Base-by-base conservation (phyloP, 2,329 filamentous ascomycete species). In the Fusarium guadeloupense region DNA sequence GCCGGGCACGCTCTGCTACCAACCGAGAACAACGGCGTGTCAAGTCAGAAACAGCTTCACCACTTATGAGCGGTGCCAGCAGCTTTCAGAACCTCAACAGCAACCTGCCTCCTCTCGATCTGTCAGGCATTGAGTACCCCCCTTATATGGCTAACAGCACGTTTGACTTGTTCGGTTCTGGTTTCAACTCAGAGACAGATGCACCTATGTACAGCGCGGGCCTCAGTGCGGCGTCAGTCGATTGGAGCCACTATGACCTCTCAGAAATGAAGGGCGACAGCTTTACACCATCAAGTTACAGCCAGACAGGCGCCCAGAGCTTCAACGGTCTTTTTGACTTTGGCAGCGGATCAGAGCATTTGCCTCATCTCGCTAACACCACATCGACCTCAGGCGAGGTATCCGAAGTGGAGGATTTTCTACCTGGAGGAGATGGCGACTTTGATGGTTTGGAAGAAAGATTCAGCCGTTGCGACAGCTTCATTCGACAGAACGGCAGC, bases 361-460 rank as follows among this genome's bases (percentile, higher is more conserved):
- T 82, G 23, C 80, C 81, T 43, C 77, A 82, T 42, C 72, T 88
- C 67, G 83, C 85, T 59, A 79, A 84, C 69, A 80, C 80, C 44
- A 84, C 83, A 2, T 86, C 85, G 9, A 88, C 85, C 9, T 89
- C 87, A 12, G 87, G 87, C 30, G 86, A 89, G 57, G 86, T 89
- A 9, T 89, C 86, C 9, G 86, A 89, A 70, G 85, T 85, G 6
- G 87, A 89, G 59, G 87, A 89, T 63, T 81, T 83, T 56, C 74
- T 81, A 44, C 77, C 76, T 44, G 76, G 80, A 61, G 77, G 80
- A 60, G 76, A 77, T 28, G 82, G 83, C 58, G 78, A 81, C 41
- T 82, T 82, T 59, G 76, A 78, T 21, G 69, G 81, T 52, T 79
- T 80, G 44, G 81, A 65, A 21, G 61, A 65, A 21, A 61, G 61